Percentiles rank a stretch among this genome's conserved stretches.
These are phyloP conservation scores for Mycena rosella DNA, from an alignment of 768 basidiomycete species.

Conservation along the genomic window DNA sequence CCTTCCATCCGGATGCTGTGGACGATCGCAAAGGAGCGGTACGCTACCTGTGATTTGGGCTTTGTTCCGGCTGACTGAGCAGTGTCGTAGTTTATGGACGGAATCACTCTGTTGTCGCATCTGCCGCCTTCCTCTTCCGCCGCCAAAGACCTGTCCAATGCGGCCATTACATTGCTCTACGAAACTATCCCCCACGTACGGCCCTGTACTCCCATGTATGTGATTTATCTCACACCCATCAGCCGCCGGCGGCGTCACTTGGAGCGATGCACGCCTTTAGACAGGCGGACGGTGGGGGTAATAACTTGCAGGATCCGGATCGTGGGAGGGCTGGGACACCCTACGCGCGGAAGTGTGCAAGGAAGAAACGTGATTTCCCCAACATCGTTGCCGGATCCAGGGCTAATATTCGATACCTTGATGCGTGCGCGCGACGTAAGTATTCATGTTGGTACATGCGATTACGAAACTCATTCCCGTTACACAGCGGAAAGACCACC, in stretches of 20 bases:
- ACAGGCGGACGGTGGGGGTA: constrained; percentile 62
- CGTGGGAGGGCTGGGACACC: constrained; percentile 64
- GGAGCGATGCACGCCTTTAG: constrained; percentile 54
- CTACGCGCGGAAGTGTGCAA: constrained; percentile 66
- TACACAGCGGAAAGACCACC: constrained; percentile 54
- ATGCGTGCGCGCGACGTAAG: constrained; percentile 55
- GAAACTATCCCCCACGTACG: constrained; percentile 71
- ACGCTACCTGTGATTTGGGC: too few species aligned
- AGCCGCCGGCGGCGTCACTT: constrained; percentile 49
- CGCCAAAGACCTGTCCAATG: constrained; percentile 38
- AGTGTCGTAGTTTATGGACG: constrained; percentile 41
- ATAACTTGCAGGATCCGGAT: constrained; percentile 58
- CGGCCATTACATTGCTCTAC: constrained; percentile 56
- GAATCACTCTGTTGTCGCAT: constrained; percentile 44
- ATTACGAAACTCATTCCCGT: constrained; percentile 20
- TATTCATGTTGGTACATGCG: constrained; percentile 36
- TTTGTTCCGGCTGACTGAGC: too few species aligned
- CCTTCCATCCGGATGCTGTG: background rate
- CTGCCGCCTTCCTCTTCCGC: constrained; percentile 36
- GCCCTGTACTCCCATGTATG: constrained; percentile 44
- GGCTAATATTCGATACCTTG: constrained; percentile 72
- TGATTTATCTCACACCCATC: constrained; percentile 24
- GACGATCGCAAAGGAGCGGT: background rate
- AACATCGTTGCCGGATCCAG: constrained; percentile 66
- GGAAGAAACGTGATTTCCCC: constrained; percentile 53